Base-by-base conservation (phyloP, 306 rosid genomes). In the Lathyrus tuberosus region DNA sequence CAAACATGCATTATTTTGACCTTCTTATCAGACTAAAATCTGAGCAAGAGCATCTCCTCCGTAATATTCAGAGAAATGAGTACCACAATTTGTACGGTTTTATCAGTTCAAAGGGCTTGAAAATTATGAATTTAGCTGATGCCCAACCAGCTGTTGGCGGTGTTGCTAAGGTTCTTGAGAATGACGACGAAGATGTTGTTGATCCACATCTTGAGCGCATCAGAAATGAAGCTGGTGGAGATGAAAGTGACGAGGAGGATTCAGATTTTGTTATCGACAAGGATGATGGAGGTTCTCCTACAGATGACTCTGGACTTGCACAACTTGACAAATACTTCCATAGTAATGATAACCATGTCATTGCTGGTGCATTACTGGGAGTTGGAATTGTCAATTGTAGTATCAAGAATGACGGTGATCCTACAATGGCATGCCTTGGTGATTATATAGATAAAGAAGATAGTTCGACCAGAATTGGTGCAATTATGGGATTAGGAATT, bases 241-340 rank as follows among this genome's bases (percentile, higher is more conserved):
- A 88, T 68, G 99, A 95, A 73, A 95, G 99, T 67, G 99, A 95
- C 35, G 99, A 95, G 86, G 99, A 95, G 97, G 99, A 95, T 65
- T 86, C 83, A 47, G 99, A 91, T 82, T 95, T 88, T 84, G 96
- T 91, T 49, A 35, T 54, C 14, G 97, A 87, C 49, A 82, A 87
- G 84, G 99, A 95, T 76, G 99, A 95, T 77, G 89, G 70, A 68
- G 99, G 99, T 72, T 94, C 99, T 61, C 92, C 99, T 58, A 91
- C 95, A 20, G 99, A 94, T 86, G 97, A 87, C 86, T 94, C 99
- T 63, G 99, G 99, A n/a, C n/a, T n/a, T n/a, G n/a, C n/a, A n/a
- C n/a, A n/a, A n/a, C n/a, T n/a, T n/a, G n/a, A n/a, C n/a, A n/a
- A n/a, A n/a, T n/a, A n/a, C n/a, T n/a, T n/a, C n/a, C n/a, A n/a